Base-by-base conservation (phyloP, 768 basidiomycete species). In the Candolleomyces aberdarensis region DNA sequence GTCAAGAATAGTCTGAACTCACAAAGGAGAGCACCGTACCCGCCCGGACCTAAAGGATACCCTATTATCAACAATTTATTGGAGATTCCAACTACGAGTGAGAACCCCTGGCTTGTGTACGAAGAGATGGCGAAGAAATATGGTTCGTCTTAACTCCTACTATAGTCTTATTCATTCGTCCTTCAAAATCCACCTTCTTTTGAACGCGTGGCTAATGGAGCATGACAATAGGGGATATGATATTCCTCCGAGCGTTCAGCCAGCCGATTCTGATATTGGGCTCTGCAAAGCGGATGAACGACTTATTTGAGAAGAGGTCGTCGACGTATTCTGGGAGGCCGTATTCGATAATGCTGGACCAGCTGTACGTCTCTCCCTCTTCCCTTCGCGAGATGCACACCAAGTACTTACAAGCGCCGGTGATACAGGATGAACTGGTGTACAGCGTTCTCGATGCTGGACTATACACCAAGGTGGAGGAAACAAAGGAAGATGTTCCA, bases 251-350 rank as follows among this genome's bases (percentile, higher is more conserved):
- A 55, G 74, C 83, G 31, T 68, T 86, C 3, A 81, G 71, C 17
- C 68, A 69, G 36, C 64, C 63, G 5, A 64, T 71, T 32, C 54
- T 74, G 13, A 58, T 73, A 14, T 53, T 74, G 4, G 65, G 66
- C 20, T 64, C 59, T 10, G 36, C 62, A 4, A 79, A 63, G 75
- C 76, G 65, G 72, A 75, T 57, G 1, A 70, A 72, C 43, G 85
- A 87, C 29, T 75, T 87, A 1, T 79, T 87, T 19, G 85, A 86
- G 49, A 83, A 79, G 60, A 74, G 80, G 8, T 81, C 79, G 3
- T 65, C 73, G 11, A 83, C 80, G 51, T 86, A 86, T 60, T 85
- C 86, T 54, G 36, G 36, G 20, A 13, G 17, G 31, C 32, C 32
- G 31, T 22, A 54, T 15, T n/a, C 36, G 8, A n/a, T 54, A 0